Evolutionary conservation across 257 asterid genomes (phyloP).

Genomic region (Oldenlandia corymbosa): DNA sequence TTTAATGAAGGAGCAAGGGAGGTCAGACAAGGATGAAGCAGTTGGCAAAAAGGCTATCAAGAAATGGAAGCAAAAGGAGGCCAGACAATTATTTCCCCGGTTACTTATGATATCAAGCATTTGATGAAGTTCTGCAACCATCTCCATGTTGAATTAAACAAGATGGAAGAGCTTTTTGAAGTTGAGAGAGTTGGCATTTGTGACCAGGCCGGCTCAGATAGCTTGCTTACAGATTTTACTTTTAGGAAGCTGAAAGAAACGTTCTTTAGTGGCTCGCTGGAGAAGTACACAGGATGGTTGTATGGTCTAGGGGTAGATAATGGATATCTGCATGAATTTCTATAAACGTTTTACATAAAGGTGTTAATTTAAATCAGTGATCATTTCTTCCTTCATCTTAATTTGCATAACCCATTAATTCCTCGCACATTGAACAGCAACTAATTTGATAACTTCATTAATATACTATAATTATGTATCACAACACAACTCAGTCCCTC

Average conservation of each 20-base stretch:
- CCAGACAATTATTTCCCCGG: constrained; percentile 57
- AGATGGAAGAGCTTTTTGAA: constrained; percentile 63
- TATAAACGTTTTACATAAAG: constrained; percentile 35
- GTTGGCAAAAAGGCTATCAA: no score
- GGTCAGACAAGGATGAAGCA: no score
- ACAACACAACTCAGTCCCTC: no score
- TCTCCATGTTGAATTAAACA: constrained; percentile 68
- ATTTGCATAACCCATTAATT: no score
- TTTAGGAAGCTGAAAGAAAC: constrained; percentile 64
- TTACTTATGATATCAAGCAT: constrained; percentile 61
- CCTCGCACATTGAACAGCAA: no score
- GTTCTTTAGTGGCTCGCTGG: constrained; percentile 57
- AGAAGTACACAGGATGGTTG: constrained; percentile 63
- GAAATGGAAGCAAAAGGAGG: no score
- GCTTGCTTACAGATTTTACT: constrained; percentile 60
- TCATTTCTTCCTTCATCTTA: neutral
- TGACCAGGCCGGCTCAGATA: constrained; percentile 83
- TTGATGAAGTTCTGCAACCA: constrained; percentile 71
- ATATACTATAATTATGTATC: no score
- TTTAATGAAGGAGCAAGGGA: no score
- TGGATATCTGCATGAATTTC: constrained; percentile 30
- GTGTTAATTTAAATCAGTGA: constrained; percentile 10
- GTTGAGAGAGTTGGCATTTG: constrained; percentile 76
- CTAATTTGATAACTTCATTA: no score
- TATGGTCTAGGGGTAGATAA: constrained; percentile 67